Percentiles rank a stretch among this genome's conserved stretches.
Conservation (phyloP, 1,284 basidiomycete genomes). For the Marasmius tenuissimus region DNA sequence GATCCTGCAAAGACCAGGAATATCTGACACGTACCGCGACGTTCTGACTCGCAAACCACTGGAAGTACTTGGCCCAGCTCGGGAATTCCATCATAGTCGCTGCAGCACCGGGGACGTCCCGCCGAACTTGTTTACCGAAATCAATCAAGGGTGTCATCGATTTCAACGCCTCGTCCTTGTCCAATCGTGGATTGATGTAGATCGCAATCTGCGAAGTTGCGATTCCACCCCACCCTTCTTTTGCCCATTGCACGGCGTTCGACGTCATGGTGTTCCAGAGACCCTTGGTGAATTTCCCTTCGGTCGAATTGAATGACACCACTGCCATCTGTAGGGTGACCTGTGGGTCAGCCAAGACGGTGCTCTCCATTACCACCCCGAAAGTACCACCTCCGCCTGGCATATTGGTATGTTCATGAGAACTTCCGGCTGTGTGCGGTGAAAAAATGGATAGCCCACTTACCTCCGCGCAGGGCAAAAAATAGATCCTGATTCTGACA, state of each 20-base stretch:
- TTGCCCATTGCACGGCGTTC: slow-evolving; percentile 28
- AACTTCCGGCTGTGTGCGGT: neutral
- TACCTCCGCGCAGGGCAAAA: slow-evolving; percentile 44
- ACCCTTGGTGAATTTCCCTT: slow-evolving; percentile 7
- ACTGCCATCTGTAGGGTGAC: slow-evolving; percentile 18
- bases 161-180: slow-evolving; percentile 28
- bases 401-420: neutral
- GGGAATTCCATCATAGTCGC: slow-evolving; percentile 32
- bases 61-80: slow-evolving; percentile 39
- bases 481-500: slow-evolving; percentile 43
- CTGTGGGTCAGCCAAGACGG: slow-evolving; percentile 18
- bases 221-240: slow-evolving; percentile 38
- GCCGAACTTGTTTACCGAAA: slow-evolving; percentile 24
- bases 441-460: neutral
- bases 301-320: slow-evolving; percentile 16
- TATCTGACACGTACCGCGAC: slow-evolving; percentile 17
- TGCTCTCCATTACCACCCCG: slow-evolving; percentile 24
- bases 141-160: slow-evolving; percentile 42
- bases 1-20: slow-evolving; percentile 17
- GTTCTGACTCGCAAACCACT: slow-evolving; percentile 30
- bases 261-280: slow-evolving; percentile 25
- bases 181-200: slow-evolving; percentile 20
- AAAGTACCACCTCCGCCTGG: slow-evolving; percentile 25
- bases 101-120: slow-evolving; percentile 23
- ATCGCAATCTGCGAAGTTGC: slow-evolving; percentile 10